Evolutionary conservation across 176 grass and related monocot species (phyloP).

Genomic region (Saccharum officinarum): DNA sequence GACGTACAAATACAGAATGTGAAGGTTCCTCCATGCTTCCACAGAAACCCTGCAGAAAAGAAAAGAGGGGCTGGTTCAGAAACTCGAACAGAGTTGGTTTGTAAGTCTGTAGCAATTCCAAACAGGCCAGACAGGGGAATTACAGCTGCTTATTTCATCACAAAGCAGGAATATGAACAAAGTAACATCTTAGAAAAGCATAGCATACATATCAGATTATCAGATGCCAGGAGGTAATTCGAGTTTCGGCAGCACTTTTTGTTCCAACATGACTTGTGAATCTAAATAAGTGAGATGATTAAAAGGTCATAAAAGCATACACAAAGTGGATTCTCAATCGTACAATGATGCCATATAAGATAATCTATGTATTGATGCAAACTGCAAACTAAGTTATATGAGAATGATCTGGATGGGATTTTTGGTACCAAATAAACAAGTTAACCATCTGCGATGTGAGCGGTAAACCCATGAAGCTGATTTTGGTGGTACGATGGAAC

Average conservation of each 20-base stretch:
- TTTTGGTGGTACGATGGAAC: background rate
- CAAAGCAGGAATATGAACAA: background rate
- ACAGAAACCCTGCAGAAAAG: constrained; percentile 4
- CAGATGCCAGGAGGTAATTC: background rate
- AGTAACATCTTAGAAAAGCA: background rate
- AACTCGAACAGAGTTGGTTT: background rate
- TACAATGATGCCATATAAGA: background rate
- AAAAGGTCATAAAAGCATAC: background rate
- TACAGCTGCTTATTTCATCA: background rate
- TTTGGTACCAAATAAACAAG: background rate
- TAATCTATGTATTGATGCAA: background rate
- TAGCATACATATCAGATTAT: background rate
- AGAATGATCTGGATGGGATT: background rate
- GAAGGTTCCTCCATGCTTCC: background rate
- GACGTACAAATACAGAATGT: background rate
- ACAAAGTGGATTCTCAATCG: background rate
- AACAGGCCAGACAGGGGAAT: background rate
- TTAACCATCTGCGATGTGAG: background rate
- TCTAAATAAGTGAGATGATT: background rate
- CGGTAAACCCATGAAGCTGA: background rate
- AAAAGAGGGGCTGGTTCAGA: background rate
- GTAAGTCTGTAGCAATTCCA: background rate
- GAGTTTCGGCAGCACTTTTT: background rate
- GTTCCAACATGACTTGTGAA: background rate
- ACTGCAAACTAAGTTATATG: background rate